Base-by-base conservation (phyloP, 169 alveolate species). In the Plasmodium ovale region DNA sequence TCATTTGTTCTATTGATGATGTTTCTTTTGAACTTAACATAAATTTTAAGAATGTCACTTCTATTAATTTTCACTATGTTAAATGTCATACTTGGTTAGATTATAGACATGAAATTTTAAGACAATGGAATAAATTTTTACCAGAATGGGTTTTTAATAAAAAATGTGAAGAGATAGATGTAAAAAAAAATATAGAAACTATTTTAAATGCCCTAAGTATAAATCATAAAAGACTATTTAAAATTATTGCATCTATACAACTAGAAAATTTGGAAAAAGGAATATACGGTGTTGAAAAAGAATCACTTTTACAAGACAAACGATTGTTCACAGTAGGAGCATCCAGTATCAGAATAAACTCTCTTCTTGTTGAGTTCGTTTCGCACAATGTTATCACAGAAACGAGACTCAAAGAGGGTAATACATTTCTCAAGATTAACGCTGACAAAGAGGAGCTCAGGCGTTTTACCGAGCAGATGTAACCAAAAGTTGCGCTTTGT, bases 231-330 rank as follows among this genome's bases (percentile, higher is more conserved):
- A 79, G 93, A 47, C 87, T 93, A 23, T 92, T 93, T 62, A 87
- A 92, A 37, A 64, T 93, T 54, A 89, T 93, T 44, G 95, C 94
- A n/a, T 91, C 91, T 27, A 92, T 93, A 29, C 96, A 93, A 70
- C 60, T 92, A 29, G 94, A 92, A 92, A 87, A 70, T 58, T 37
- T 74, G 37, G 88, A 74, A 60, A 74, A 74, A 65, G 88, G 88
- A 21, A 74, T 74, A 19, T 74, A 60, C 23, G 88, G 88, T 10
- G 88, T 74, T 4, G 88, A 74, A 51, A 74, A 74, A 35, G 88
- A 74, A 35, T 74, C 74, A 37, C 37, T 74, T 35, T 65, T 74
- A 29, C 88, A 74, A 51, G 88, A 74, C 6, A 74, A 74, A 27
- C 33, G 88, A 23, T 3, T 74, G 29, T 74, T 74, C 42, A 74